A percentile compares a stretch with the other conserved stretches of the same genome.
These are phyloP conservation scores for Phytophthora cactorum DNA, from an alignment of 352 stramenopile genomes.

Conservation along the genomic window DNA sequence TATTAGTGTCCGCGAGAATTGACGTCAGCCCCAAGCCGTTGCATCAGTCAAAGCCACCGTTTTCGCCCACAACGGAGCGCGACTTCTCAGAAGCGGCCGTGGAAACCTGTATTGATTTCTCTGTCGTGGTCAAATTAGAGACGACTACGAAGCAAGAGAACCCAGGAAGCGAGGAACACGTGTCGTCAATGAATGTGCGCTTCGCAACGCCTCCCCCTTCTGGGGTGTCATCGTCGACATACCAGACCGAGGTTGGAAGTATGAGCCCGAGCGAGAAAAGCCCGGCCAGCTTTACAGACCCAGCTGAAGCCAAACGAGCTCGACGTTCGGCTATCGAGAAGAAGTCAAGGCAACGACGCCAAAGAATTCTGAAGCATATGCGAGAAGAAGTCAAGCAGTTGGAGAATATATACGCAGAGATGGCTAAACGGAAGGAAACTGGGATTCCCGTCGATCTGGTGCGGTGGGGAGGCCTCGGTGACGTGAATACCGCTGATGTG, in stretches of 20 bases:
- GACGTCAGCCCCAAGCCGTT: neutral
- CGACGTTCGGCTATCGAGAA: conserved; percentile 58
- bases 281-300: conserved; percentile 2
- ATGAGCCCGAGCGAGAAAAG: conserved; percentile 21
- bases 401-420: conserved; percentile 42
- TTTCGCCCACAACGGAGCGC: conserved; percentile 9
- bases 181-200: neutral
- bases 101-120: conserved; percentile 3
- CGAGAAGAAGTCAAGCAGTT: conserved; percentile 56
- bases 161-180: neutral
- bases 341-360: conserved; percentile 42
- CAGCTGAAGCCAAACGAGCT: conserved; percentile 32
- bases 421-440: conserved; percentile 30
- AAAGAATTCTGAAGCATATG: conserved; percentile 39
- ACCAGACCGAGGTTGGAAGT: conserved; percentile 1
- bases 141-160: neutral
- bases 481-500: neutral
- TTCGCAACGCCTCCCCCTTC: conserved; percentile 1
- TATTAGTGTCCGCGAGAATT: neutral
- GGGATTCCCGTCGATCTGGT: conserved; percentile 12
- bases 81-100: neutral
- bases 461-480: neutral
- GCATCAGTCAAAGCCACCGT: neutral
- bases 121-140: conserved; percentile 7
- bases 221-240: conserved; percentile 16